These are phyloP conservation scores for Alnus rubra DNA, from an alignment of 306 rosid species.

Conservation along the genomic window DNA sequence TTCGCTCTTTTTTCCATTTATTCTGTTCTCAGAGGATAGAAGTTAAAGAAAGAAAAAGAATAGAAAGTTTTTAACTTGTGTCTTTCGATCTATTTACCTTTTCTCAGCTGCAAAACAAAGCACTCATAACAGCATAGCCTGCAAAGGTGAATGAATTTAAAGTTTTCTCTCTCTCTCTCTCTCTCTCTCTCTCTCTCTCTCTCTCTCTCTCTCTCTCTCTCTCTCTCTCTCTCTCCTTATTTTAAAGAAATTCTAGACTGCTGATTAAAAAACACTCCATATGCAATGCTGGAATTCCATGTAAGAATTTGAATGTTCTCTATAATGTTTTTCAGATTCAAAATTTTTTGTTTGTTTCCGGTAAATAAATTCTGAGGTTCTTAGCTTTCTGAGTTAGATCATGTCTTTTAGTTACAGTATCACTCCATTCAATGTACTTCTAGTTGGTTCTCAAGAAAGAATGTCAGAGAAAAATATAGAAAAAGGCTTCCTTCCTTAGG, in stretches of 20 bases:
- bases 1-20: neutral
- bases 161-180: neutral
- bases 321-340: conserved; percentile 31
- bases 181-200: neutral
- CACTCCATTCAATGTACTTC: conserved; percentile 40
- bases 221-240: neutral
- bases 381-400: conserved; percentile 67
- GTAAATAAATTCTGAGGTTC: conserved; percentile 50
- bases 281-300: conserved; percentile 38
- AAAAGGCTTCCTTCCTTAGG: neutral
- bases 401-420: conserved; percentile 50
- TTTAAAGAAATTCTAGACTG: neutral
- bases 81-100: conserved; percentile 14
- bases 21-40: neutral
- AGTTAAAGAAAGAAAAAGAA: neutral
- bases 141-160: neutral
- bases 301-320: conserved; percentile 42
- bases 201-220: too few species aligned
- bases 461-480: conserved; percentile 16
- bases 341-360: conserved; percentile 28
- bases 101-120: conserved; percentile 17
- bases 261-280: conserved; percentile 2
- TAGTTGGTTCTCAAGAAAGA: conserved; percentile 32
- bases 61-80: neutral
- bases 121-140: conserved; percentile 9